Base-by-base conservation (phyloP, 768 basidiomycete species). In the Lyophyllum decastes region DNA sequence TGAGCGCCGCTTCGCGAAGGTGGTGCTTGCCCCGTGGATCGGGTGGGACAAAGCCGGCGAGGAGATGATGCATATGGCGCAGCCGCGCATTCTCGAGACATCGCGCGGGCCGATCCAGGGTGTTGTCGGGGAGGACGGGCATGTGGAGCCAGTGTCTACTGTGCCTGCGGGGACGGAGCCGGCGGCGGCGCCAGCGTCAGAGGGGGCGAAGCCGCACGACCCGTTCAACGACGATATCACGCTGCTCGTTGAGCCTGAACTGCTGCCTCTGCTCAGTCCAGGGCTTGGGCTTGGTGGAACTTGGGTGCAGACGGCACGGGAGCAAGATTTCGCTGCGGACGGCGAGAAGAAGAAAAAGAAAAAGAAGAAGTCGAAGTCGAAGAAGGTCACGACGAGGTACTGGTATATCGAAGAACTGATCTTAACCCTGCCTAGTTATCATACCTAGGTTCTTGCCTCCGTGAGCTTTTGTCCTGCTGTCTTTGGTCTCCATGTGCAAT, bases 221-320 rank as follows among this genome's bases (percentile, higher is more conserved):
- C 82, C 83, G 4, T 72, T 74, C 48, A 77, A 74, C 55, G 87
- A 90, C 58, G 78, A 75, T 34, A 87, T 92, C 66, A 79, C 76
- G 16, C 73, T 90, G 10, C 76, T 89, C 21, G 72, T 90, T 12
- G 76, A 81, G 38, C 78, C 81, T 6, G 70, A 70, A 7, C 62
- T 77, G 0, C 66, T 81, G 8, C 73, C 79, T 1, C 69, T 71
- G 35, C 63, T 89, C 35, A 63, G 67, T 4, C 71, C 77, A 5
- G 86, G 87, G 4, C 80, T 90, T 74, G 86, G 85, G 0, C 61
- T 91, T 14, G 80, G 79, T 3, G 88, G 82, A 19, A 82, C 84
- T 46, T 92, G 85, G 82, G 82, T 90, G 21, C 88, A 92, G 71
- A 75, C 90, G 12, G 83, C 72, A 26, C 78, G 83, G 27, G 67